Evolutionary conservation across 2,329 filamentous ascomycete species (phyloP).

Genomic region (Coniochaeta prunicola): DNA sequence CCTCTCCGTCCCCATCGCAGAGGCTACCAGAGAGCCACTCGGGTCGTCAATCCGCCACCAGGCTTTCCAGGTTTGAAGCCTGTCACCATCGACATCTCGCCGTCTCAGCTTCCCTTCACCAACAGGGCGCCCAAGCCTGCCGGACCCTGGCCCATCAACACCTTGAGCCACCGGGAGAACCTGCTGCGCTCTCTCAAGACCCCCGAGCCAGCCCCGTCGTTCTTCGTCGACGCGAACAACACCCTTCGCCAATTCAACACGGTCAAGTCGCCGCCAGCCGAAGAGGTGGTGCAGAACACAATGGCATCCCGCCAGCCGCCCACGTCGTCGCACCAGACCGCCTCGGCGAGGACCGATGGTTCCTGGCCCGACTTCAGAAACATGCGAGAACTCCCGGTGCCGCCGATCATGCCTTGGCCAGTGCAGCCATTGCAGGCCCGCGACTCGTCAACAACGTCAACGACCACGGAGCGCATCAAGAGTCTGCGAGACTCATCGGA

Average conservation of each 20-base stretch:
- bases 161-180: no score
- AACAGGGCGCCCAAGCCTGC: neutral
- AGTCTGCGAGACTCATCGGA: no score
- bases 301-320: neutral
- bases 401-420: neutral
- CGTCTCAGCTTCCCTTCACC: neutral
- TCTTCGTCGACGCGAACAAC: no score
- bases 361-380: neutral
- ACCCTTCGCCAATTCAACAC: no score
- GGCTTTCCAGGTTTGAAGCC: neutral
- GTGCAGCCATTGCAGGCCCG: neutral
- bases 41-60: neutral
- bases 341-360: neutral
- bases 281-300: no score
- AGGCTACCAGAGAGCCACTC: neutral
- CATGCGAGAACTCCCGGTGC: neutral
- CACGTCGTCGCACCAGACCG: neutral
- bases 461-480: no score
- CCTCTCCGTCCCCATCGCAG: no score
- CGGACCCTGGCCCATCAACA: neutral
- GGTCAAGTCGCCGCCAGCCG: no score
- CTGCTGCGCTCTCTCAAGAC: no score
- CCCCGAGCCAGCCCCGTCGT: no score
- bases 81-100: neutral
- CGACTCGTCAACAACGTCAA: neutral